These are phyloP conservation scores for Leptosphaerulina australis DNA, from an alignment of 2,329 filamentous ascomycete species.

Conservation along the genomic window DNA sequence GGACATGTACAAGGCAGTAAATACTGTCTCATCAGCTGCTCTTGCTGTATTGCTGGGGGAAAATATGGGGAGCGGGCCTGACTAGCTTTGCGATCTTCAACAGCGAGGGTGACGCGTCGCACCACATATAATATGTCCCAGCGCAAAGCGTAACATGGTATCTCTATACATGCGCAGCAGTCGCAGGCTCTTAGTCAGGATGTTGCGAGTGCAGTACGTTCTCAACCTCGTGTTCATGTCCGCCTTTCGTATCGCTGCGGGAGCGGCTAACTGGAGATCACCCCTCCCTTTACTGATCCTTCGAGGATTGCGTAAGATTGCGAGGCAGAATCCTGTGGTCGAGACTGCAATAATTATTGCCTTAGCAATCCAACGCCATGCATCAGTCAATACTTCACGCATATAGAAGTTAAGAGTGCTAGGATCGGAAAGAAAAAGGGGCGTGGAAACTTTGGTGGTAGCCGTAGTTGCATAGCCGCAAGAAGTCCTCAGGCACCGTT, in stretches of 20 bases:
- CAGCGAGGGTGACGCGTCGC: constrained; percentile 35
- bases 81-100: constrained; percentile 10
- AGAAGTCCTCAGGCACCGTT: neutral
- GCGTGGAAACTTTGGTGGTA: neutral
- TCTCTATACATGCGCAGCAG: constrained; percentile 2
- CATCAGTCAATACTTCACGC: constrained; percentile 1
- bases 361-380: constrained; percentile 6
- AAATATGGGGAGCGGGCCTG: neutral
- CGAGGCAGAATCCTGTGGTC: constrained; percentile 18
- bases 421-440: constrained; percentile 5
- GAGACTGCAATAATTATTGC: constrained; percentile 5
- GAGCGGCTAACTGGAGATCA: constrained; percentile 18
- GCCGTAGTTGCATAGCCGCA: constrained; percentile 11
- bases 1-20: constrained; percentile 5
- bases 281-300: constrained; percentile 16
- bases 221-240: constrained; percentile 13
- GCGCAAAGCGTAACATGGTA: constrained; percentile 2
- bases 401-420: constrained; percentile 5
- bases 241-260: constrained; percentile 13
- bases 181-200: constrained; percentile 11
- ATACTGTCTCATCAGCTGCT: neutral
- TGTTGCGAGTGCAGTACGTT: constrained; percentile 9
- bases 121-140: constrained; percentile 39
- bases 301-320: constrained; percentile 10
- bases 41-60: constrained; percentile 2